Evolutionary conservation across 805 yeast species (phyloP).

Genomic region (Yarrowia phangngaensis): DNA sequence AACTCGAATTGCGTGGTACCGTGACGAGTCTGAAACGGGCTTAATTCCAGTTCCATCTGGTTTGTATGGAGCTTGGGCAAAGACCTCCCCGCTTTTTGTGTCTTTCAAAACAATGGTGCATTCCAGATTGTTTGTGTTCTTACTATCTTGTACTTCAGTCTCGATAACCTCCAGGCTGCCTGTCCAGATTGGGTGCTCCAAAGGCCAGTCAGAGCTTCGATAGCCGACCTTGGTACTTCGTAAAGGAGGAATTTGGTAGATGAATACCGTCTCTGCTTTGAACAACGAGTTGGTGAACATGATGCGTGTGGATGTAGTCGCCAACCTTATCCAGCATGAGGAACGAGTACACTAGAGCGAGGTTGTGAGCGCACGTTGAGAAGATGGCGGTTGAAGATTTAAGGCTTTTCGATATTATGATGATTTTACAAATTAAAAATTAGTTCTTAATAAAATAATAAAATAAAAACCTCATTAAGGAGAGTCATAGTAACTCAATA

Average conservation of each 20-base stretch:
- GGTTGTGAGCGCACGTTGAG: no score
- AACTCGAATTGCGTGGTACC: constrained; percentile 41
- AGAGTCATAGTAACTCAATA: no score
- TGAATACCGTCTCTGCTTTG: constrained; percentile 32
- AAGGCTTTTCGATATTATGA: no score
- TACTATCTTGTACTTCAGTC: constrained; percentile 24
- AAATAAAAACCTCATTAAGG: no score
- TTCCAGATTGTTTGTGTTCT: constrained; percentile 26
- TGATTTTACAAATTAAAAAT: no score
- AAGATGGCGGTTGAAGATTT: no score
- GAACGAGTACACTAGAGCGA: no score
- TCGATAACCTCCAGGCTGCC: constrained; percentile 40
- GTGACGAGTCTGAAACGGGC: constrained; percentile 38
- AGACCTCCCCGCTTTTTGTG: constrained; percentile 35
- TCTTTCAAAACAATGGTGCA: constrained; percentile 39
- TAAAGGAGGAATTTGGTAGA: constrained; percentile 38
- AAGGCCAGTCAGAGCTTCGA: constrained; percentile 39
- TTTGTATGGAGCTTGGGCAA: constrained; percentile 42
- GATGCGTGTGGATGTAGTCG: no score
- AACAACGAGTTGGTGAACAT: constrained; percentile 28
- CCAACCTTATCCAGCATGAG: no score
- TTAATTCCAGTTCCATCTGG: constrained; percentile 38
- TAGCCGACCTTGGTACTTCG: constrained; percentile 33
- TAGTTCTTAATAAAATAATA: no score
- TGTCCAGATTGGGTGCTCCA: constrained; percentile 40